These are phyloP conservation scores for Achaetomiella virescens DNA, from an alignment of 495 filamentous ascomycete species.

Conservation along the genomic window DNA sequence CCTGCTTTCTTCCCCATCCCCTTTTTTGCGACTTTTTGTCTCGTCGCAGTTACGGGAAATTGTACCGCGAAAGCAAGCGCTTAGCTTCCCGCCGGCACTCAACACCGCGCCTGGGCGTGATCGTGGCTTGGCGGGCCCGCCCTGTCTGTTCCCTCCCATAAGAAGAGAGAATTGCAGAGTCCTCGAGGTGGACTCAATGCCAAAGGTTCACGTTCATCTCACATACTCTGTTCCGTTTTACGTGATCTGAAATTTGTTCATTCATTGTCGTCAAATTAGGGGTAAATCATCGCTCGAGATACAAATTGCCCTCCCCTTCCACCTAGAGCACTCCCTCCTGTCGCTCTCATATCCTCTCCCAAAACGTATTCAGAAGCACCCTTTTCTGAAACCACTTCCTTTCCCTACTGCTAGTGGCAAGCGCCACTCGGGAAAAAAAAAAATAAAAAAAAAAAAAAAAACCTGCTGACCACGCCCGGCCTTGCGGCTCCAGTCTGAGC, in stretches of 20 bases:
- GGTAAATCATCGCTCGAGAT: background rate
- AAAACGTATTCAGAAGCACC: conserved; percentile 6
- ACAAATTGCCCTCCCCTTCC: conserved; percentile 6
- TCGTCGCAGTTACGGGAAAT: no score
- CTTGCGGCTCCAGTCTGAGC: conserved; percentile 18
- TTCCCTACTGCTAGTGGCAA: conserved; percentile 2
- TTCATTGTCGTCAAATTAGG: background rate
- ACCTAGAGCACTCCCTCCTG: background rate
- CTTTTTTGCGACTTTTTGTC: no score
- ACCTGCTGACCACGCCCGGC: conserved; percentile 7
- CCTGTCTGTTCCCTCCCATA: no score
- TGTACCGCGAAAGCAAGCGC: no score
- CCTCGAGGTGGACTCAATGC: no score
- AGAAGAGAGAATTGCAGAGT: no score
- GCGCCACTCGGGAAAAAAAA: conserved; percentile 4
- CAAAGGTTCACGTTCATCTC: no score
- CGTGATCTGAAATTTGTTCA: background rate
- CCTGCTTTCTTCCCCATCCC: no score
- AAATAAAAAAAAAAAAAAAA: background rate
- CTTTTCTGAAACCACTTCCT: background rate
- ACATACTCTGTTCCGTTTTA: background rate
- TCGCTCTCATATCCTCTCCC: background rate
- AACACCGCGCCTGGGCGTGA: no score
- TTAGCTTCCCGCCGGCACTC: no score
- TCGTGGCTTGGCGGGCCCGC: no score